These are phyloP conservation scores for Kingdonia uniflora DNA, from an alignment of 164 flowering plant genomes.

Conservation along the genomic window DNA sequence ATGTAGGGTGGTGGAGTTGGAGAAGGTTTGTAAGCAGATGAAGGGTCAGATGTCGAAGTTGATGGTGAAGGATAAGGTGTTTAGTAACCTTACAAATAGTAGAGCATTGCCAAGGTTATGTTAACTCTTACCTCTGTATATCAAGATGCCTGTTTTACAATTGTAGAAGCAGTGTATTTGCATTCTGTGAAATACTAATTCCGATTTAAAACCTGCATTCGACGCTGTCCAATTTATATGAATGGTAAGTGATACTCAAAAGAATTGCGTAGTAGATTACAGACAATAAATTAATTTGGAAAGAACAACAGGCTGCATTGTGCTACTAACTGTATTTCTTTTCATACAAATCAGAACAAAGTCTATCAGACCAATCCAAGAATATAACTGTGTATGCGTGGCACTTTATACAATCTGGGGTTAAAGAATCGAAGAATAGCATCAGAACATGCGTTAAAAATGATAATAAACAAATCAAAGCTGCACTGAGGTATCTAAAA, in stretches of 20 bases:
- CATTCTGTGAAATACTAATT: no score
- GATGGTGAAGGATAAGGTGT: conserved; percentile 16
- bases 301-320: no score
- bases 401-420: neutral
- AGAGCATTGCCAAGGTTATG: conserved; percentile 24
- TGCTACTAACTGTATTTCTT: neutral
- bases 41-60: conserved; percentile 44
- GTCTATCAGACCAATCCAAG: neutral
- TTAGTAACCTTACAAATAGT: conserved; percentile 8
- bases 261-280: no score
- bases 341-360: conserved; percentile 4
- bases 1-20: conserved; percentile 53
- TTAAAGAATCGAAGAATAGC: conserved; percentile 11
- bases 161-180: no score
- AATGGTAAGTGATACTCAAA: no score
- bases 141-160: no score
- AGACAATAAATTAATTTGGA: no score
- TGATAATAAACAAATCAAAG: conserved; percentile 7
- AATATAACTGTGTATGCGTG: conserved; percentile 7
- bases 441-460: conserved; percentile 2
- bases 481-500: conserved; percentile 5
- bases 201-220: no score
- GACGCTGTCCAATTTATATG: no score
- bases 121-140: conserved; percentile 5
- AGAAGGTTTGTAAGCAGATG: conserved; percentile 49